A percentile compares a stretch with the other conserved stretches of the same genome.
Conservation (phyloP, 2,329 filamentous ascomycete genomes). For the Fusarium avenaceum region DNA sequence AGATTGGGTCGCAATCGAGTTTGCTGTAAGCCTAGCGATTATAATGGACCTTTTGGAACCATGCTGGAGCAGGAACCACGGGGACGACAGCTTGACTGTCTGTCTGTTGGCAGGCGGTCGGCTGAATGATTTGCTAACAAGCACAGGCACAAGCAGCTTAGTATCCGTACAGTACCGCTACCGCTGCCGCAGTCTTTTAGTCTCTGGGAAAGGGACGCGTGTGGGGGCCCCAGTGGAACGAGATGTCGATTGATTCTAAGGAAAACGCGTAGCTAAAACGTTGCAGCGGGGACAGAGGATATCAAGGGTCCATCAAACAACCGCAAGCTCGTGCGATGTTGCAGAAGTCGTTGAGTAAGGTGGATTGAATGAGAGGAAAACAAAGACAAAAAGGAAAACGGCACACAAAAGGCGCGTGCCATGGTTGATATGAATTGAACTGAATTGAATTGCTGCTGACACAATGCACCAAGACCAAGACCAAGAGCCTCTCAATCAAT, state of each 20-base stretch:
- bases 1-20: slow-evolving; percentile 30
- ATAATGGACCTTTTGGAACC: slow-evolving; percentile 24
- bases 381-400: slow-evolving; percentile 4
- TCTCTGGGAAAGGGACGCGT: slow-evolving; percentile 25
- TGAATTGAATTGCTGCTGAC: slow-evolving; percentile 26
- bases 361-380: slow-evolving; percentile 2
- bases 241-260: slow-evolving; percentile 49
- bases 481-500: slow-evolving; percentile 20
- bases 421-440: slow-evolving; percentile 39
- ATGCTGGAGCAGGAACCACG: slow-evolving; percentile 23
- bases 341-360: slow-evolving; percentile 8
- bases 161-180: no score
- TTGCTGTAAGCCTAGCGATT: slow-evolving; percentile 13
- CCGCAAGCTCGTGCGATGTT: slow-evolving; percentile 29
- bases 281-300: slow-evolving; percentile 25
- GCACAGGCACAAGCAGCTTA: slow-evolving; percentile 2
- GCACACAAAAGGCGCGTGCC: slow-evolving; percentile 25
- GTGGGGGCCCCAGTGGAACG: slow-evolving; percentile 47
- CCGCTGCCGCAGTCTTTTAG: no score
- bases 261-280: slow-evolving; percentile 28
- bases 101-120: slow-evolving; percentile 3
- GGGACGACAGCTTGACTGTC: slow-evolving; percentile 29
- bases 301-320: slow-evolving; percentile 32
- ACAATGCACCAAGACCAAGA: slow-evolving; percentile 1
- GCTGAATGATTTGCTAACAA: slow-evolving; percentile 34